Evolutionary conservation across 106 monocot species (phyloP), one percentile per base, ranked within the genome.

Genomic region (Platanthera zijinensis): DNA sequence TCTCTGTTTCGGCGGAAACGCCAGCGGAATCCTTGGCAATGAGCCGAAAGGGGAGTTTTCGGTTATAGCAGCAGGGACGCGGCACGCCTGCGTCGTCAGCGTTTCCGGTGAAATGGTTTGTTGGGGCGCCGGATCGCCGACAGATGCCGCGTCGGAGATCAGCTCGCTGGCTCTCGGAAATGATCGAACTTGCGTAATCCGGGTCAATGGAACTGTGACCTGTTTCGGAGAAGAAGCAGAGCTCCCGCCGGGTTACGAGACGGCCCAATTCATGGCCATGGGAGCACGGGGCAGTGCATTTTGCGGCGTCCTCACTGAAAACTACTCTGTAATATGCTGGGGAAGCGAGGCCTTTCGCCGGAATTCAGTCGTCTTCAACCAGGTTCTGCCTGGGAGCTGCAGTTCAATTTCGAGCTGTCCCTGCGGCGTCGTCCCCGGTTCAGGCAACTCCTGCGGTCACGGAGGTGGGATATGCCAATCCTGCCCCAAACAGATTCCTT

Each of bases 261-360:
- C 2, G 10, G 48, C 9, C 46, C n/a, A 52, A 46, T 99, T 99
- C 77, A 74, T 90, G 18, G 48, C 86, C 0, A 77, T 99, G 32
- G 82, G 86, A 19, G 92, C 88, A 8, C 80, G 83, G 48, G 88
- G 90, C 53, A 64, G 79, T 25, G 70, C 86, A 0, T 85, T 99
- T 53, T 99, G 99, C 46, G 94, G 94, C 11, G 76, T 94, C 0
- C 46, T 85, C 51, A 73, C 51, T 71, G 6, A 12, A 7, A 82
- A 90, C 48, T 99, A 52, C 78, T 79, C 87, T 0, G 39, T 94
- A 52, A 51, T 88, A 25, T 99, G 99, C 21, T 99, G 99, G 99
- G 94, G 99, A 21, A 82, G 59, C 32, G 69, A 82, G 1, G 64
- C 51, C 15, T 84, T 79, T 53, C 25, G 11, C 4, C 21, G n/a